Conservation (phyloP, 2,329 filamentous ascomycete species). For the Bimuria novae-zelandiae region DNA sequence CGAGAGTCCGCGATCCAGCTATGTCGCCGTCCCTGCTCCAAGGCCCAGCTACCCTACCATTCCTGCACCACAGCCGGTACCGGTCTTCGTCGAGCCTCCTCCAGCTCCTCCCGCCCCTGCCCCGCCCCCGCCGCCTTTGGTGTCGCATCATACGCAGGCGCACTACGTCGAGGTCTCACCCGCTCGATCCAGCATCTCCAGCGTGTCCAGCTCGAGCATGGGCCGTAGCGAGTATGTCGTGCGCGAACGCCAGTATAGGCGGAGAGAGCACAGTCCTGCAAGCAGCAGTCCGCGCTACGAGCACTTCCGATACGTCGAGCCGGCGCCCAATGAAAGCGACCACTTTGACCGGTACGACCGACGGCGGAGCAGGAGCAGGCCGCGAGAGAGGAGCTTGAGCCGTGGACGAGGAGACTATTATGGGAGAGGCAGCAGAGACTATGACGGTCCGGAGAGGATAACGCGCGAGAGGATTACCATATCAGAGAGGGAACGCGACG, state of each 20-base stretch:
- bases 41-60: conserved; percentile 33
- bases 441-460: conserved; percentile 13
- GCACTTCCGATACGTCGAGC: conserved; percentile 54
- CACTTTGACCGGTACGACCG: conserved; percentile 31
- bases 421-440: conserved; percentile 26
- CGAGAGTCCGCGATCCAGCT: conserved; percentile 36
- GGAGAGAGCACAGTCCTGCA: conserved; percentile 44
- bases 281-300: conserved; percentile 47
- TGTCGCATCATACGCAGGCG: conserved; percentile 26
- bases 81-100: conserved; percentile 45
- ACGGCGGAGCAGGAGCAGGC: conserved; percentile 25
- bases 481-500: conserved; percentile 25
- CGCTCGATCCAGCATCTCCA: conserved; percentile 26
- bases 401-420: conserved; percentile 34
- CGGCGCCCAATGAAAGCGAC: conserved; percentile 38
- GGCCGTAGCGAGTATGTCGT: conserved; percentile 48
- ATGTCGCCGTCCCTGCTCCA: conserved; percentile 39
- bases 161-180: conserved; percentile 54
- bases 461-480: conserved; percentile 40
- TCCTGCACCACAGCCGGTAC: conserved; percentile 48
- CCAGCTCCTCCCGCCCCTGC: conserved; percentile 38
- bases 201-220: conserved; percentile 36
- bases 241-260: conserved; percentile 50
- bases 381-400: conserved; percentile 32
- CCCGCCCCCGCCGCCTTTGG: conserved; percentile 26